Evolutionary conservation across 2,329 filamentous ascomycete species (phyloP).

Genomic region (Camillea tinctor): DNA sequence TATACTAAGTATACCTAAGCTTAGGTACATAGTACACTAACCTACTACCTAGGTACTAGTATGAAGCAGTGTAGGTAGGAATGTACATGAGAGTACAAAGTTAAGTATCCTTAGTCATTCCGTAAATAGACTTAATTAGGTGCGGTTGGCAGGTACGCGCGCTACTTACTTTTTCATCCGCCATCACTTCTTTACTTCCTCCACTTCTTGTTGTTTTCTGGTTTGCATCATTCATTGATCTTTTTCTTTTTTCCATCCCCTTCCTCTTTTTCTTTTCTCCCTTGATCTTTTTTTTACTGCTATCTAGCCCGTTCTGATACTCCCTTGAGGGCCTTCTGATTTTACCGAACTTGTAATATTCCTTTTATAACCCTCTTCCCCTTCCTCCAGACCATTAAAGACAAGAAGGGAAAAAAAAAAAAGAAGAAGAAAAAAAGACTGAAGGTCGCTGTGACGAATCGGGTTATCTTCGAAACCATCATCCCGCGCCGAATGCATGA

Average conservation of each 20-base stretch:
- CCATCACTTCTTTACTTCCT: not conserved
- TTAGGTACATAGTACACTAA: no score
- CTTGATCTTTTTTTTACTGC: not conserved
- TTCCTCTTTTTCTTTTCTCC: not conserved
- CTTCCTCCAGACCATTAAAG: no score
- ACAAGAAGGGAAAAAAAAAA: no score
- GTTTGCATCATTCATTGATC: not conserved
- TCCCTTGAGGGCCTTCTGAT: not conserved
- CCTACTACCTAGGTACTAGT: no score
- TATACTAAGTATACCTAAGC: no score
- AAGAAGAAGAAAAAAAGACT: no score
- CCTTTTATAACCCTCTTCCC: not conserved
- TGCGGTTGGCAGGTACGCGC: not conserved
- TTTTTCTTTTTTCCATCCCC: not conserved
- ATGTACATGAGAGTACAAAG: not conserved
- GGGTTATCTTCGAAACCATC: not conserved
- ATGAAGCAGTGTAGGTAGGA: not conserved
- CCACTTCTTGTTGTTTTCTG: not conserved
- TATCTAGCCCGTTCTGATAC: not conserved
- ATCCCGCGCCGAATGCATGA: not conserved
- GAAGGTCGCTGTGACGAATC: not conserved
- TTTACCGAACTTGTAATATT: not conserved
- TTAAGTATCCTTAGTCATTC: not conserved
- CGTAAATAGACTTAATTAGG: not conserved
- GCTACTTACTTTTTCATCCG: not conserved